Percentiles rank a stretch among this genome's conserved stretches.
These are phyloP conservation scores for Eucalyptus fibrosa DNA, from an alignment of 345 rosid species.

Conservation along the genomic window DNA sequence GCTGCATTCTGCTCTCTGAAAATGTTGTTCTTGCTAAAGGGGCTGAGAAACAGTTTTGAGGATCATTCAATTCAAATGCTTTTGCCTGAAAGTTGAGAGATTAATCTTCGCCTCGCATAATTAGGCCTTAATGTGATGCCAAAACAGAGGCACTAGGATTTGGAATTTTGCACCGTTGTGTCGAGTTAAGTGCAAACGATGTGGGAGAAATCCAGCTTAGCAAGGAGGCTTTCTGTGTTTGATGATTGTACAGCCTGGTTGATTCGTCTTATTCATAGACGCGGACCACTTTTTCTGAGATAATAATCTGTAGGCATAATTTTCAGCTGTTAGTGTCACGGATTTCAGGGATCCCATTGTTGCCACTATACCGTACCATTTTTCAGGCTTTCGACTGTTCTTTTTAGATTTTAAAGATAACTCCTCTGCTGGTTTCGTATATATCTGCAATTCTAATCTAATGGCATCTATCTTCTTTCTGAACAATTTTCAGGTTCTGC, in stretches of 20 bases:
- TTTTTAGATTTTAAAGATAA: background rate
- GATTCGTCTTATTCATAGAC: fast-evolving
- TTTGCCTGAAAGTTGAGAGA: background rate
- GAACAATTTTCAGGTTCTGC: conserved; percentile 15
- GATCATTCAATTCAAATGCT: background rate
- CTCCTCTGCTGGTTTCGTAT: background rate
- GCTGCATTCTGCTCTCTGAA: background rate
- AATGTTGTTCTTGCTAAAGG: background rate
- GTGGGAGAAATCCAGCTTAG: background rate
- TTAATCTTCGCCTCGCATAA: background rate
- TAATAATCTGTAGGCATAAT: background rate
- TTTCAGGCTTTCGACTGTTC: background rate
- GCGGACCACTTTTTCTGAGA: background rate
- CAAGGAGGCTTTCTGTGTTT: background rate
- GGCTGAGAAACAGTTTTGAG: background rate
- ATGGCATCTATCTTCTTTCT: background rate
- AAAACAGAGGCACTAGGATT: background rate
- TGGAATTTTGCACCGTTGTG: background rate
- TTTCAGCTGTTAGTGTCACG: background rate
- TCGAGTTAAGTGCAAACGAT: background rate
- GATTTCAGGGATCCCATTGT: background rate
- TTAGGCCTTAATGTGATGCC: background rate
- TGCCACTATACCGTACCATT: background rate
- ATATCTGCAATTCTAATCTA: background rate
- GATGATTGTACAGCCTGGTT: background rate